A percentile compares a stretch with the other conserved stretches of the same genome.
These are phyloP conservation scores for Coemansia sp. DNA, from an alignment of 192 early-diverging fungal species.

Conservation along the genomic window DNA sequence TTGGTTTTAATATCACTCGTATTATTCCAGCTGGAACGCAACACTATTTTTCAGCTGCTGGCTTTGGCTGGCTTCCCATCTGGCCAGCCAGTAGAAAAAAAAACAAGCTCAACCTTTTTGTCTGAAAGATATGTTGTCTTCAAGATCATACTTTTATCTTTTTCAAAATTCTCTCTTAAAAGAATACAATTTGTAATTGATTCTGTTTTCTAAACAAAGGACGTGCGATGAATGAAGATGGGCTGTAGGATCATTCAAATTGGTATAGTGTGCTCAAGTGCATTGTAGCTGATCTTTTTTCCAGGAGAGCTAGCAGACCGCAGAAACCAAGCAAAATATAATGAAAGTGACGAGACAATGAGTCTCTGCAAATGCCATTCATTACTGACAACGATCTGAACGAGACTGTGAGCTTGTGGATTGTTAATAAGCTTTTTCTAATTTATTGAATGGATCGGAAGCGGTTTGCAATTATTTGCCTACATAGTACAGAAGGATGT, in stretches of 20 bases:
- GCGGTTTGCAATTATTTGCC: no score
- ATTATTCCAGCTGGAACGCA: neutral
- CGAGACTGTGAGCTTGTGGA: neutral
- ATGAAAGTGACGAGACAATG: neutral
- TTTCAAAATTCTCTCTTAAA: neutral
- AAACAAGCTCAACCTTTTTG: no score
- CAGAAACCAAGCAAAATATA: no score
- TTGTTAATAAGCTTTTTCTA: no score
- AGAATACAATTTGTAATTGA: neutral
- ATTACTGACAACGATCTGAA: neutral
- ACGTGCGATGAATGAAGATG: neutral
- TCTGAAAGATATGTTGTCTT: no score
- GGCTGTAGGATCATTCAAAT: neutral
- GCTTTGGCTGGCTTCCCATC: no score
- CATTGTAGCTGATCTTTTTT: neutral
- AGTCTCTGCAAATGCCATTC: neutral
- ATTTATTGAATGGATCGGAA: no score
- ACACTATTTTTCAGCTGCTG: neutral
- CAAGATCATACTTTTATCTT: neutral
- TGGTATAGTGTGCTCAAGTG: neutral
- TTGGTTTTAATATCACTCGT: slow-evolving; percentile 1
- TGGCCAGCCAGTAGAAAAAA: no score
- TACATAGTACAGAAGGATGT: no score
- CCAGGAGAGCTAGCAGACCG: neutral
- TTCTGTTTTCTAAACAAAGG: neutral